These are phyloP conservation scores for Spiraea crenata DNA, from an alignment of 331 rosid genomes.

Conservation along the genomic window DNA sequence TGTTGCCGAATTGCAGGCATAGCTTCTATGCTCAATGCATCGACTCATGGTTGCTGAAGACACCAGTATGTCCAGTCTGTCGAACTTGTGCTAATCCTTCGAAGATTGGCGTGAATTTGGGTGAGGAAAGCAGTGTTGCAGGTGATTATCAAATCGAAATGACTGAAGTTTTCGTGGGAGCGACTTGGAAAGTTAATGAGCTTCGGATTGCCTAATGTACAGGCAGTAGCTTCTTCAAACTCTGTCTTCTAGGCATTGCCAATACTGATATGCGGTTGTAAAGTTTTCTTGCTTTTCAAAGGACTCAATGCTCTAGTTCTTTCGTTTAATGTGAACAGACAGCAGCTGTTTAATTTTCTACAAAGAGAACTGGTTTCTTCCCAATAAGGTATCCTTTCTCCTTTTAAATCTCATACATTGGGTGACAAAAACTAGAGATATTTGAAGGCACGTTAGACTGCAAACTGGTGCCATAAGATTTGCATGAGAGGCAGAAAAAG, in stretches of 20 bases:
- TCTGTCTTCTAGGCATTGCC: background rate
- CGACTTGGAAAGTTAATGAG: background rate
- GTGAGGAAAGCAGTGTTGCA: slow-evolving; percentile 32
- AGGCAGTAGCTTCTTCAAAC: background rate
- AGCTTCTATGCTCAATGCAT: slow-evolving; percentile 68
- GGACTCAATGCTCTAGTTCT: background rate
- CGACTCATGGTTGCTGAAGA: slow-evolving; percentile 59
- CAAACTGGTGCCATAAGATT: background rate
- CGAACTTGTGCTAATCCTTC: slow-evolving; percentile 45
- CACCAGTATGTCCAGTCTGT: slow-evolving; percentile 75
- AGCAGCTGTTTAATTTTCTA: too few species aligned
- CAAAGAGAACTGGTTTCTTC: background rate
- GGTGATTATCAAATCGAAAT: slow-evolving; percentile 26
- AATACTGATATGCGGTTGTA: background rate
- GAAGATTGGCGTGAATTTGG: slow-evolving; percentile 9
- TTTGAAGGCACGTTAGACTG: background rate
- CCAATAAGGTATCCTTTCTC: too few species aligned
- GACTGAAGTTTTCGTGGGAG: background rate
- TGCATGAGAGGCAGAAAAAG: background rate
- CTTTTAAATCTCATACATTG: too few species aligned
- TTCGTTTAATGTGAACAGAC: background rate
- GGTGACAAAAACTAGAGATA: background rate
- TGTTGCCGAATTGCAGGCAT: slow-evolving; percentile 68
- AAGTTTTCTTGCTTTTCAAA: background rate
- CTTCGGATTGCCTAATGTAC: too few species aligned